A percentile compares a stretch with the other conserved stretches of the same genome.
Evolutionary conservation across 495 filamentous ascomycete genomes (phyloP).

Genomic region (Chaetomium tenue): DNA sequence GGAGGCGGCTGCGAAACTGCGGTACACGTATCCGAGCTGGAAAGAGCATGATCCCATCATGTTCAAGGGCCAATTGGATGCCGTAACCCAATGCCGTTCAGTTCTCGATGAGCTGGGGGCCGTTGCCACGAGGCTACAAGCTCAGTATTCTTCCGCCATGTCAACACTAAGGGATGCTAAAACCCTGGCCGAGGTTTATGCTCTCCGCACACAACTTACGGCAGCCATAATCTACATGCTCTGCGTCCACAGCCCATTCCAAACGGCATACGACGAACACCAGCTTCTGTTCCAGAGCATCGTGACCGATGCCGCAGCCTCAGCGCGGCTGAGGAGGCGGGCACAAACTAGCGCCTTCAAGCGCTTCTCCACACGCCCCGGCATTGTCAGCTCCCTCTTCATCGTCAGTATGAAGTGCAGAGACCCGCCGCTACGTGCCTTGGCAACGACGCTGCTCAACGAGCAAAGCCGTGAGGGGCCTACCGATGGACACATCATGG

Average conservation of each 20-base stretch:
- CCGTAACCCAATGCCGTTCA: neutral
- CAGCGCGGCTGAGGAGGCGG: neutral
- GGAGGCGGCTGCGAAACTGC: neutral
- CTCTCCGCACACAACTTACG: neutral
- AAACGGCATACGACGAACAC: neutral
- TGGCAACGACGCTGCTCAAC: slow-evolving; percentile 1
- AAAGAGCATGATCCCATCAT: neutral
- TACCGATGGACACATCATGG: slow-evolving; percentile 11
- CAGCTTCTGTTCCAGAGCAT: neutral
- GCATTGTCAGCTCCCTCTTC: neutral
- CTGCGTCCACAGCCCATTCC: neutral
- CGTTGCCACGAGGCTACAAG: neutral
- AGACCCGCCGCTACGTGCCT: neutral
- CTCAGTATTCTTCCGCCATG: neutral
- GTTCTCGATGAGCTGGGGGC: neutral
- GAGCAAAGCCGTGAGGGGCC: slow-evolving; percentile 9
- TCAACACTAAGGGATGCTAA: neutral
- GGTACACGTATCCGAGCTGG: neutral
- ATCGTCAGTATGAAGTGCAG: neutral
- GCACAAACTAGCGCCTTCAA: neutral
- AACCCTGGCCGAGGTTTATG: neutral
- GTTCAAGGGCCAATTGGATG: neutral
- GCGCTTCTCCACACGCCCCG: neutral
- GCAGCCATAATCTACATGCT: neutral
- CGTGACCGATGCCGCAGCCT: neutral